Percentiles rank a stretch among this genome's conserved stretches.
Conservation (phyloP, 2,329 filamentous ascomycete species). For the Mycosphaerella arachidis region DNA sequence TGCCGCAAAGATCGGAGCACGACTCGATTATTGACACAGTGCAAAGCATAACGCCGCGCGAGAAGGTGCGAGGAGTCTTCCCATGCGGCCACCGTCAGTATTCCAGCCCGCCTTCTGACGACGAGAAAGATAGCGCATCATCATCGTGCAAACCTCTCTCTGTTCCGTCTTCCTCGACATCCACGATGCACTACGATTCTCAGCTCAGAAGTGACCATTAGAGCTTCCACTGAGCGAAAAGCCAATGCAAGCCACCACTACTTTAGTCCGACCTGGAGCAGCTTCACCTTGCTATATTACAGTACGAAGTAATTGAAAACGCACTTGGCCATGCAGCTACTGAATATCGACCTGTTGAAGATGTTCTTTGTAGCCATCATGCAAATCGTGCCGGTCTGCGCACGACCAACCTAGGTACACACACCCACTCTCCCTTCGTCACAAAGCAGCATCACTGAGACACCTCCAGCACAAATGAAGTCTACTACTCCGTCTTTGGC, state of each 20-base stretch:
- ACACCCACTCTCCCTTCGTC: no score
- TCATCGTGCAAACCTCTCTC: no score
- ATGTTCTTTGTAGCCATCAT: background rate
- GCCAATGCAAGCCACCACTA: background rate
- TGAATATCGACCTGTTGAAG: background rate
- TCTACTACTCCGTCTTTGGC: background rate
- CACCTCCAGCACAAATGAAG: background rate
- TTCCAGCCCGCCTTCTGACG: no score
- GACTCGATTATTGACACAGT: background rate
- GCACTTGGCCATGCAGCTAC: background rate
- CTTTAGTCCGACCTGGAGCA: background rate
- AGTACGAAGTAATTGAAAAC: background rate
- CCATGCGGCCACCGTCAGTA: no score
- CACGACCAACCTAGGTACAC: background rate
- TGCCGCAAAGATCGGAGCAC: background rate
- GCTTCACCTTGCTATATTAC: background rate
- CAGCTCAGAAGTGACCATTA: background rate
- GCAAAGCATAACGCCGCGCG: background rate
- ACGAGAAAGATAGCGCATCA: no score
- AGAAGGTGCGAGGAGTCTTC: background rate
- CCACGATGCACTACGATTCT: background rate
- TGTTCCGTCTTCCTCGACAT: no score
- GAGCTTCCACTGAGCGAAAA: background rate
- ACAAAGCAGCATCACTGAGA: background rate
- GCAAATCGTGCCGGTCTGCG: background rate